Evolutionary conservation across 2,329 filamentous ascomycete species (phyloP), one percentile per base, ranked within the genome.

Genomic region (Penicillium corylophilum): DNA sequence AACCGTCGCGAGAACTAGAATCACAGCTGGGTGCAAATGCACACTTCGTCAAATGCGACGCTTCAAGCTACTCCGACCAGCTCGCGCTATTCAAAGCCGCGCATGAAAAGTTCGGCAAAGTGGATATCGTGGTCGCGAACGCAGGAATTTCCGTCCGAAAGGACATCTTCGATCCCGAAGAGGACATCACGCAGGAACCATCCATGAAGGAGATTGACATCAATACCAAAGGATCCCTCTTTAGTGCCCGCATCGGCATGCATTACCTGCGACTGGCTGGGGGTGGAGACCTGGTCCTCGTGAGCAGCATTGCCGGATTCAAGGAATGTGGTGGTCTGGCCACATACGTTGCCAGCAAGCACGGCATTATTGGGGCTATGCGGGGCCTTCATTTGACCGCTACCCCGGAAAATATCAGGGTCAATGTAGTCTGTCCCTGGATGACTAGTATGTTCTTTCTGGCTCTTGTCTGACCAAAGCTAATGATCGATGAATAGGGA

Each of bases 61-160:
- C 53, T 7, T 48, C 53, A 13, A 47, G 28, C 16, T 55, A 55
- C 29, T 44, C 53, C 3, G 46, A 55, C 12, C 53, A 55, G 18
- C 50, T 55, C 15, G 38, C 46, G 35, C 38, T 65, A 4, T 66
- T 65, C 48, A 50, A 57, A 42, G 46, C 46, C 2, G 59, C 58
- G 0, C 54, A 53, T 36, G 55, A 54, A 1, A 47, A 33, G 29
- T 57, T 63, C n/a, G 58, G 60, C 16, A 50, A 48, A 10, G 59
- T 65, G 3, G 58, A 63, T n/a, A 57, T 64, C 10, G 64, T 65
- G 39, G 56, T 64, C 20, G 64, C 58, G 13, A 61, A 65, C 44
- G 62, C 63, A 3, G 62, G 56, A 5, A 53, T 62, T 13, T 51
- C 41, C 2, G 54, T 55, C 6, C 54, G 54, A 22, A 51, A 54